Conservation (phyloP, 306 rosid genomes). For the Geum urbanum region DNA sequence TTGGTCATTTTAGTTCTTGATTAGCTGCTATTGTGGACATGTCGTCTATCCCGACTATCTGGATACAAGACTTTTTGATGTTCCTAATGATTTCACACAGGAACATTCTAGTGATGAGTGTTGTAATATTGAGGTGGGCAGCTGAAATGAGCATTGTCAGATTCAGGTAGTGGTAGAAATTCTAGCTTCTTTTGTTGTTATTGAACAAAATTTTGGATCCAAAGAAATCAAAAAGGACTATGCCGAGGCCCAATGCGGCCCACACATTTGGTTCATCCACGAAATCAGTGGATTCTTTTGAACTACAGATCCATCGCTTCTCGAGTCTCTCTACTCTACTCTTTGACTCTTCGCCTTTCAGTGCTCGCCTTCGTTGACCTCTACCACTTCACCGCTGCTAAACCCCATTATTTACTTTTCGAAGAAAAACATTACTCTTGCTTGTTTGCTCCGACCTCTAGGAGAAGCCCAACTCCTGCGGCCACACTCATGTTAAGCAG, state of each 20-base stretch:
- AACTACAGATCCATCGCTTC: not conserved
- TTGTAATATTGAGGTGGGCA: too few relatives aligned
- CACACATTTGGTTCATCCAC: not conserved
- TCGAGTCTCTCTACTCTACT: not conserved
- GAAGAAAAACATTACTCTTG: not conserved
- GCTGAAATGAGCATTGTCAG: too few relatives aligned
- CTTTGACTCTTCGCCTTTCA: not conserved
- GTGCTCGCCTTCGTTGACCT: not conserved
- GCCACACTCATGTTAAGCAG: slow-evolving; percentile 15
- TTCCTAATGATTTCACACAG: too few relatives aligned
- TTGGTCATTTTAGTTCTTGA: not conserved
- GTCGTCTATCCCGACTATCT: too few relatives aligned
- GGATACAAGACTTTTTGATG: too few relatives aligned
- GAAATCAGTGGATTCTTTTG: not conserved
- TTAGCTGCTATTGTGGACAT: too few relatives aligned
- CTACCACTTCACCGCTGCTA: not conserved
- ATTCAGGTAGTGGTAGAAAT: too few relatives aligned
- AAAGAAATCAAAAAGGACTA: not conserved
- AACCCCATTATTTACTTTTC: not conserved
- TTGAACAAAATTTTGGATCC: not conserved
- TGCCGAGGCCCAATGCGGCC: slow-evolving; percentile 1
- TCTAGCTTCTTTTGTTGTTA: too few relatives aligned
- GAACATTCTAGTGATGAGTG: too few relatives aligned
- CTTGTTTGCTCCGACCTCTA: slow-evolving; percentile 5
- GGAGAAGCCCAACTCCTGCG: slow-evolving; percentile 1